Percentiles rank a stretch among this genome's conserved stretches.
These are phyloP conservation scores for Friedmanniomyces simplex DNA, from an alignment of 495 filamentous ascomycete genomes.

Conservation along the genomic window DNA sequence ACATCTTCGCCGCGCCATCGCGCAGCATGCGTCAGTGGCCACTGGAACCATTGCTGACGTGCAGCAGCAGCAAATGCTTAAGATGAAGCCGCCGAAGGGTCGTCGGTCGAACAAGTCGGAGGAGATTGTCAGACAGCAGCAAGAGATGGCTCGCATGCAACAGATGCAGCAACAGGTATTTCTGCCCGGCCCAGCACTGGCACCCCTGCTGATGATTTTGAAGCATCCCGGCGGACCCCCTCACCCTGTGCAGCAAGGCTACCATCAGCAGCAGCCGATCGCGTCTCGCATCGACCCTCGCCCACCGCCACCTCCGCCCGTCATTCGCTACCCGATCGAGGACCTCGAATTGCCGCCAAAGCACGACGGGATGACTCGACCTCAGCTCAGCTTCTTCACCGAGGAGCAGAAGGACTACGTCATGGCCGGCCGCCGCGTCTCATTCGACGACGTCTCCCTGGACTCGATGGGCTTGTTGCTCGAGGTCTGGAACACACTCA, in stretches of 20 bases:
- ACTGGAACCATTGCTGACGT: background rate
- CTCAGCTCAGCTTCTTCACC: constrained; percentile 61
- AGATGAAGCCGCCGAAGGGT: constrained; percentile 7
- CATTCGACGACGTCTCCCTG: constrained; percentile 47
- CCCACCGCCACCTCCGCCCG: constrained; percentile 61
- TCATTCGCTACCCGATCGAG: constrained; percentile 89
- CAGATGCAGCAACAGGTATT: constrained; percentile 14
- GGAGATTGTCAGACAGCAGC: constrained; percentile 11
- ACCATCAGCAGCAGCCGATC: constrained; percentile 14
- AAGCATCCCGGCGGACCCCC: constrained; percentile 8
- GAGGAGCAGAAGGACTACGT: constrained; percentile 36
- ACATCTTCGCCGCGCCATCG: background rate
- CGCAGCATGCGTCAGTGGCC: background rate
- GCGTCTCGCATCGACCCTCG: background rate
- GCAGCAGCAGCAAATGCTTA: constrained; percentile 11
- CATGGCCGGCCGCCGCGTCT: constrained; percentile 30
- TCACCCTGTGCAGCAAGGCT: constrained; percentile 7
- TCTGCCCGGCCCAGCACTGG: no score
- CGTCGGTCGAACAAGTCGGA: background rate
- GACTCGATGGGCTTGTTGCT: constrained; percentile 69
- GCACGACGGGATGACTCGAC: constrained; percentile 50
- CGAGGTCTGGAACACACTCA: constrained; percentile 91
- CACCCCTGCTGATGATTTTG: background rate
- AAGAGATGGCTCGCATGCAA: constrained; percentile 11
- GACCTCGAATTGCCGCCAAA: constrained; percentile 69